Evolutionary conservation across 129 eudicot genomes (phyloP).

Genomic region (Flaveria linearis): DNA sequence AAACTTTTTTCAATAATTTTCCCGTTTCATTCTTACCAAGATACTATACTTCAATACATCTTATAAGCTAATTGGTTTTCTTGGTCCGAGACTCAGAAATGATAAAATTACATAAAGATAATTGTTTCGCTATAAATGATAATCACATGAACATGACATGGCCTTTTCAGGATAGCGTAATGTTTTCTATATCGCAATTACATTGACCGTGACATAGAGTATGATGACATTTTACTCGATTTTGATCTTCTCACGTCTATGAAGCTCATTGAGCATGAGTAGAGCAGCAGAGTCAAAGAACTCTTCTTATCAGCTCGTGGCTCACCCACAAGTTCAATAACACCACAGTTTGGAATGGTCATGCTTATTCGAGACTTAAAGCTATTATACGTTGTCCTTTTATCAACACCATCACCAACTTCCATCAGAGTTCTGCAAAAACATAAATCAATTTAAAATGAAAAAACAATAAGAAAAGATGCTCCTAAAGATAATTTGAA

Average conservation of each 20-base stretch:
- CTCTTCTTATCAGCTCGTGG: conserved; percentile 79
- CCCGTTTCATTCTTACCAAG: no score
- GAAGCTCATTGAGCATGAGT: conserved; percentile 64
- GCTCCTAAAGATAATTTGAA: not conserved
- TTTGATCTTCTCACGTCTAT: conserved; percentile 45
- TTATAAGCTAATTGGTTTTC: no score
- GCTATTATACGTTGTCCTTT: conserved; percentile 51
- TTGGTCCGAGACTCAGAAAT: no score
- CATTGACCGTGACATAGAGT: not conserved
- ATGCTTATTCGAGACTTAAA: conserved; percentile 56
- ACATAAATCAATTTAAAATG: not conserved
- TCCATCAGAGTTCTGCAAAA: conserved; percentile 50
- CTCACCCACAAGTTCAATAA: conserved; percentile 53
- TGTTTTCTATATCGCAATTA: conserved; percentile 7
- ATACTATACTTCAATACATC: no score
- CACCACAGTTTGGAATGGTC: conserved; percentile 58
- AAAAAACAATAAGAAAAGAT: not conserved
- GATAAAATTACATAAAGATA: no score
- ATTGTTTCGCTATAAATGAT: no score
- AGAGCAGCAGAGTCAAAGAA: conserved; percentile 75
- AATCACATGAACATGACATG: conserved; percentile 18
- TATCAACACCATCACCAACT: conserved; percentile 48
- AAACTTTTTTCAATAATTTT: no score
- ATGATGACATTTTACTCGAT: conserved; percentile 29
- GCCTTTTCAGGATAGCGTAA: conserved; percentile 10